Evolutionary conservation across 371 early-diverging fungal genomes (phyloP), one percentile per base, ranked within the genome.

Genomic region (Mucor velutinosus): DNA sequence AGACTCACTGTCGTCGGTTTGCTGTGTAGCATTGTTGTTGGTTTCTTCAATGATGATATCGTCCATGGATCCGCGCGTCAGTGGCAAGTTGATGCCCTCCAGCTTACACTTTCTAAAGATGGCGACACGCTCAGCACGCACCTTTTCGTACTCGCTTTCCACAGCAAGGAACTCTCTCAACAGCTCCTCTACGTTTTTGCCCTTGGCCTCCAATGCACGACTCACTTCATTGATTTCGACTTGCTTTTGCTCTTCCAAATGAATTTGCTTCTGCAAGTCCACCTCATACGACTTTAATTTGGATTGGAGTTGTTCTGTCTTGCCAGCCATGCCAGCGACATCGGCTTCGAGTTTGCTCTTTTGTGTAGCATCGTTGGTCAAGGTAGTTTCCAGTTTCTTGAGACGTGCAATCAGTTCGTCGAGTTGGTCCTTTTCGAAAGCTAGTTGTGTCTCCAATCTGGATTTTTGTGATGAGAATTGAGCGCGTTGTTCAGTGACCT

Each of bases 31-130:
- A 43, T 61, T 60, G 30, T 58, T 62, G 35, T 86, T 51, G 11
- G 67, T 82, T 12, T 83, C 76, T 61, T 92, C 91, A 35, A 92
- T 90, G 64, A 93, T 75, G 1, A 95, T 76, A 67, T 90, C 89
- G 3, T 87, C 91, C 79, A 94, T 75, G 3, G 86, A 83, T 12
- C 93, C 91, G 56, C 78, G 77, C 29, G 73, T 64, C 66, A 94
- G 76, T 21, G 97, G 97, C 27, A 99, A 67, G 3, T 90, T 85
- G 61, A 97, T 95, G 65, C 95, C 94, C 67, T 98, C 97, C 45
- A 97, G 75, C 75, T 96, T 95, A 77, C 97, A 97, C 29, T 87
- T 83, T 60, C 97, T 87, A 62, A 97, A 88, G 27, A 96, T 87
- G 1, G 91, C 83, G 1, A 90, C 79, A 33, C 91, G 86, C 55